Evolutionary conservation across 2,329 filamentous ascomycete genomes (phyloP).

Genomic region (Colletotrichum phormii): DNA sequence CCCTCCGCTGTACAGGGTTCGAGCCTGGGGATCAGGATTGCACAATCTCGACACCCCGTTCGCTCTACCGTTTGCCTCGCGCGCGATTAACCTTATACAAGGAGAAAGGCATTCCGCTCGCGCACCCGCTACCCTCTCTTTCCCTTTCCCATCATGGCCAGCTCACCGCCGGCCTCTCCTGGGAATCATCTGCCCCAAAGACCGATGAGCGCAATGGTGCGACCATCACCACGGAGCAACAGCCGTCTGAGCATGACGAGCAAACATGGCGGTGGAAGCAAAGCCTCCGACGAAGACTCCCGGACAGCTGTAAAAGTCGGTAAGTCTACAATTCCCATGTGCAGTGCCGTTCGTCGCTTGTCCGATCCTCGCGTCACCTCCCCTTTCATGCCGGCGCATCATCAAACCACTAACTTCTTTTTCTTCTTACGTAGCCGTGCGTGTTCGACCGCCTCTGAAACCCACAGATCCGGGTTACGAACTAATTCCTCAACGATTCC

Average conservation of each 20-base stretch:
- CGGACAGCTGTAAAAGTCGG: slow-evolving; percentile 97
- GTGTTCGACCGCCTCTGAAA: slow-evolving; percentile 88
- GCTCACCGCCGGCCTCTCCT: slow-evolving; percentile 77
- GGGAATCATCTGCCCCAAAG: slow-evolving; percentile 65
- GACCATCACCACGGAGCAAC: slow-evolving; percentile 77
- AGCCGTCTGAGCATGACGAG: slow-evolving; percentile 89
- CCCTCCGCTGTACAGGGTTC: slow-evolving; percentile 23
- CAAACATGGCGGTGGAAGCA: slow-evolving; percentile 79
- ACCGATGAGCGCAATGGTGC: slow-evolving; percentile 85
- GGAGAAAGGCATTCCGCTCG: slow-evolving; percentile 19
- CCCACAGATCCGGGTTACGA: slow-evolving; percentile 91
- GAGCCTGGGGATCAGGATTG: slow-evolving; percentile 19
- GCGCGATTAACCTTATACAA: slow-evolving; percentile 26
- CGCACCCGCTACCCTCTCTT: slow-evolving; percentile 30
- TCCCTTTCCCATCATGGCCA: slow-evolving; percentile 64
- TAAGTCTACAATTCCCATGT: slow-evolving; percentile 62
- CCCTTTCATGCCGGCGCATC: slow-evolving; percentile 13
- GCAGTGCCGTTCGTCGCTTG: neutral
- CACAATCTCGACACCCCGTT: slow-evolving; percentile 28
- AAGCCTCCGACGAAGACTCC: slow-evolving; percentile 88
- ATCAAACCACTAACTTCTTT: slow-evolving; percentile 31
- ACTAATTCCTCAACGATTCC: slow-evolving; percentile 94
- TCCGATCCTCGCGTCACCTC: slow-evolving; percentile 8
- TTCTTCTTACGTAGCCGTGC: slow-evolving; percentile 74
- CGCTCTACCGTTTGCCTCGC: slow-evolving; percentile 12